Conservation (phyloP, 495 filamentous ascomycete species). For the Trichoderma virens region DNA sequence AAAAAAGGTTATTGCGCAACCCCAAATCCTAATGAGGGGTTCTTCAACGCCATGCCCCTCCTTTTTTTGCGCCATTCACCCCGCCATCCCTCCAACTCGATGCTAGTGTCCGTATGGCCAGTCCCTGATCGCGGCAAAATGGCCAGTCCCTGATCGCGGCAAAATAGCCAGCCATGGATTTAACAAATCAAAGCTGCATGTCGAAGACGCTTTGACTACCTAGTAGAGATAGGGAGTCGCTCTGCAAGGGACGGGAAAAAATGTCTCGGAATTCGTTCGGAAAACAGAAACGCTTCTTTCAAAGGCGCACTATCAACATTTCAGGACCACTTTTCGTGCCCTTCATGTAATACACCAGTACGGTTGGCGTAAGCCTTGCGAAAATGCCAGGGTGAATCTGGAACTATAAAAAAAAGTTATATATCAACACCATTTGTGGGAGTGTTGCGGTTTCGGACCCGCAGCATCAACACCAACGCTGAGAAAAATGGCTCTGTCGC, state of each 20-base stretch:
- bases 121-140: slow-evolving; percentile 2
- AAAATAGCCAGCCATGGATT: no score
- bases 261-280: background rate
- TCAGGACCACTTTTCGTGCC: background rate
- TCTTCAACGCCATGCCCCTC: background rate
- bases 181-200: no score
- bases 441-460: background rate
- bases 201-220: no score
- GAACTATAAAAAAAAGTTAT: background rate
- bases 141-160: background rate
- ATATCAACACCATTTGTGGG: background rate
- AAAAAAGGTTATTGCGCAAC: background rate
- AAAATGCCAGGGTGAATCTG: background rate
- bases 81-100: background rate
- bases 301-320: background rate
- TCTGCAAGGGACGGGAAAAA: background rate
- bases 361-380: background rate
- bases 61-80: background rate
- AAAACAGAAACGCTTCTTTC: background rate
- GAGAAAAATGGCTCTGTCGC: slow-evolving; percentile 5
- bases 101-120: background rate
- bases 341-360: background rate
- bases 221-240: background rate
- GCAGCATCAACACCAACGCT: background rate
- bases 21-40: background rate